Conservation (phyloP, 805 yeast species). For the Tetrapisispora nanseiensis region DNA sequence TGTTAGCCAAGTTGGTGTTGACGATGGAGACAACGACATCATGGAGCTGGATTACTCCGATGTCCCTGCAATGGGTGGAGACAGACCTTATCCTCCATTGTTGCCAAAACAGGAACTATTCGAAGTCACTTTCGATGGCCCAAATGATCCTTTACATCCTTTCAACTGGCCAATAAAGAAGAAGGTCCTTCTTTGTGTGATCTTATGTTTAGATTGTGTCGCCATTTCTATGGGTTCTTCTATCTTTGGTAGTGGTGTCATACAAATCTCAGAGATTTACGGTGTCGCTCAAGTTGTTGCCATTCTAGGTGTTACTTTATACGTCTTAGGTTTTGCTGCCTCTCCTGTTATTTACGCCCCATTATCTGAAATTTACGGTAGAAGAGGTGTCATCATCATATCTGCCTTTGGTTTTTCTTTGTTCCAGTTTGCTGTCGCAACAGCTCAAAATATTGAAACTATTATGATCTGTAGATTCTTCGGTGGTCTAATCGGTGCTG, state of each 20-base stretch:
- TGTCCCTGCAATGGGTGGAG: slow-evolving; percentile 55
- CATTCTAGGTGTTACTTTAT: slow-evolving; percentile 66
- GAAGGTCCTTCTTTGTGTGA: slow-evolving; percentile 34
- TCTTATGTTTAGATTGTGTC: slow-evolving; percentile 39
- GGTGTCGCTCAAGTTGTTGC: slow-evolving; percentile 61
- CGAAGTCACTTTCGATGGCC: slow-evolving; percentile 66
- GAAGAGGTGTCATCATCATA: slow-evolving; percentile 49
- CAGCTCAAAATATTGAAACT: slow-evolving; percentile 72
- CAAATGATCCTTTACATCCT: slow-evolving; percentile 68
- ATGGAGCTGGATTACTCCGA: slow-evolving; percentile 7
- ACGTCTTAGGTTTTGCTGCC: slow-evolving; percentile 86
- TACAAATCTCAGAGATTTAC: slow-evolving; percentile 39
- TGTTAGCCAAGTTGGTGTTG: slow-evolving; percentile 7
- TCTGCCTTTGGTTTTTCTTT: slow-evolving; percentile 47
- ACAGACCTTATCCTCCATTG: slow-evolving; percentile 50
- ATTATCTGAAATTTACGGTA: slow-evolving; percentile 66
- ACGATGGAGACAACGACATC: slow-evolving; percentile 3
- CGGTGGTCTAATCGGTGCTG: slow-evolving; percentile 74
- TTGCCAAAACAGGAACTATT: slow-evolving; percentile 42
- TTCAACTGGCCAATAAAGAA: slow-evolving; percentile 55
- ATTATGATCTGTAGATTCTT: slow-evolving; percentile 69
- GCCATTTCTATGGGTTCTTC: slow-evolving; percentile 70
- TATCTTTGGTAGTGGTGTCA: slow-evolving; percentile 56
- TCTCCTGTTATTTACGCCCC: slow-evolving; percentile 94
- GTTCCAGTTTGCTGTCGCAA: slow-evolving; percentile 65